These are phyloP conservation scores for Marchantia paleacea DNA, from an alignment of 225 moss, liverwort and hornwort genomes.

Conservation along the genomic window DNA sequence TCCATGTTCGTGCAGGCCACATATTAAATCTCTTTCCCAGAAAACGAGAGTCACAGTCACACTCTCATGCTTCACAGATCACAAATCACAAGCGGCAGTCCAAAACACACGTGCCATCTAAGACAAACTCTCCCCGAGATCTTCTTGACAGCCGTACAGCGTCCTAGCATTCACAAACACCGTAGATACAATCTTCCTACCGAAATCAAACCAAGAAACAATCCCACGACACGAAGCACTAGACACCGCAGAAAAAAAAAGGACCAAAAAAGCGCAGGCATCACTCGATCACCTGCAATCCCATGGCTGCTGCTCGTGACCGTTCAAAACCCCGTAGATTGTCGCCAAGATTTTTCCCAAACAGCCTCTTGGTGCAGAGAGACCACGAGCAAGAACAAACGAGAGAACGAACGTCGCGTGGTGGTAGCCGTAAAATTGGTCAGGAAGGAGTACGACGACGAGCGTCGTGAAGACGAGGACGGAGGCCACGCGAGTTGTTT, in stretches of 20 bases:
- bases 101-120: not conserved
- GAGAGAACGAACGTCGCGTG: not conserved
- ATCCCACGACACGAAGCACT: not conserved
- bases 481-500: not conserved
- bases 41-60: not conserved
- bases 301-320: constrained; percentile 7
- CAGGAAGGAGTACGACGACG: not conserved
- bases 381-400: not conserved
- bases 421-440: not conserved
- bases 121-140: not conserved
- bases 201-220: not conserved
- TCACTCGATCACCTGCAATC: not conserved
- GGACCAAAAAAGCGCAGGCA: not conserved
- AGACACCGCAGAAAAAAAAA: not conserved
- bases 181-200: not conserved
- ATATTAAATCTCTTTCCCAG: not conserved
- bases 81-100: too few relatives aligned
- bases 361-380: not conserved
- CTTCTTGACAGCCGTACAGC: not conserved
- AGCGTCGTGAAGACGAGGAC: not conserved
- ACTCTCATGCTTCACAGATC: too few relatives aligned
- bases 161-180: not conserved
- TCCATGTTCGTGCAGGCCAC: not conserved
- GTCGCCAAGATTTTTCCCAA: not conserved
- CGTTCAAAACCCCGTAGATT: not conserved